These are phyloP conservation scores for Spathaspora boniae DNA, from an alignment of 805 yeast genomes.

Conservation along the genomic window DNA sequence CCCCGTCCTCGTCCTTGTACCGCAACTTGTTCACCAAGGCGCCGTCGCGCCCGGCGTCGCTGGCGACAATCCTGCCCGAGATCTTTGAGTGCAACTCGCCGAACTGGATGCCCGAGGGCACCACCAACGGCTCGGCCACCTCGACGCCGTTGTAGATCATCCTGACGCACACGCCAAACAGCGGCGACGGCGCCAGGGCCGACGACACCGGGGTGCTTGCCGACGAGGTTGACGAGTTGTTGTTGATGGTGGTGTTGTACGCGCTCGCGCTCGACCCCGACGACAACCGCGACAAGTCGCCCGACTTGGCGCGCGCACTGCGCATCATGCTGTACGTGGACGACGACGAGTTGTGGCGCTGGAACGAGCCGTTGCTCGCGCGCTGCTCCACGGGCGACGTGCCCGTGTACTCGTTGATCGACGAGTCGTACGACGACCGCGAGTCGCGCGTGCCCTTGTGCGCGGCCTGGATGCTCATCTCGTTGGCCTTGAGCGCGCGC, in stretches of 20 bases:
- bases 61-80: constrained; percentile 44
- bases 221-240: constrained; percentile 17
- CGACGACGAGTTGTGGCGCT: constrained; percentile 40
- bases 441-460: constrained; percentile 36
- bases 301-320: constrained; percentile 21
- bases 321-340: constrained; percentile 44
- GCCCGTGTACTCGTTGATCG: constrained; percentile 14
- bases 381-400: constrained; percentile 13
- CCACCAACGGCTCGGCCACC: constrained; percentile 24
- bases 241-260: constrained; percentile 9
- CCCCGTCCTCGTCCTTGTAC: constrained; percentile 95
- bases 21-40: constrained; percentile 55
- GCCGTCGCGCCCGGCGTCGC: constrained; percentile 52
- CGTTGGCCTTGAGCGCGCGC: constrained; percentile 43
- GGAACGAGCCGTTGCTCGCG: constrained; percentile 27
- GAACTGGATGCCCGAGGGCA: constrained; percentile 28
- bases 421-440: constrained; percentile 22
- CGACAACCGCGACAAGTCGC: constrained; percentile 15
- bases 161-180: constrained; percentile 21
- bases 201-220: constrained; percentile 10
- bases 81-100: constrained; percentile 64
- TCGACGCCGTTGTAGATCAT: constrained; percentile 31
- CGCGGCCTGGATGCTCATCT: constrained; percentile 37
- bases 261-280: constrained; percentile 15
- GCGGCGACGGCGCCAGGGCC: background rate